phyloP scores from a whole-genome alignment of 805 yeast species.

The Myxozyma kluyveri region DNA sequence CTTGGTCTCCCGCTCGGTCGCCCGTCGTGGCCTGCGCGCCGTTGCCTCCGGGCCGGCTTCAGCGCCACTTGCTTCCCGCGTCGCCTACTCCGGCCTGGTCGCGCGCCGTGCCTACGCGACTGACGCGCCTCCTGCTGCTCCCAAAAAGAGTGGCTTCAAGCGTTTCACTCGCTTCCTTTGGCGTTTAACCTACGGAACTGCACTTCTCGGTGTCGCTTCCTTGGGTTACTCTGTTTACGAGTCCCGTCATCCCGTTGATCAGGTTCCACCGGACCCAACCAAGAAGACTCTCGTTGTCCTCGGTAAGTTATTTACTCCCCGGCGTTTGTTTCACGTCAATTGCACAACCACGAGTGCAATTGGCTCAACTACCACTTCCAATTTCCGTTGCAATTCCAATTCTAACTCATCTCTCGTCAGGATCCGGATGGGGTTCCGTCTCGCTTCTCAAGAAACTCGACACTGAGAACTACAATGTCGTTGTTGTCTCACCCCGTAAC shows the following conservation, averaged over 20 bases:
- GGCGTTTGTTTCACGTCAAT: neutral
- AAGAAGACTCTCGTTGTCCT: constrained; percentile 69
- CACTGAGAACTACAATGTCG: constrained; percentile 81
- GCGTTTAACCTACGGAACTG: constrained; percentile 24
- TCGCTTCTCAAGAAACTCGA: constrained; percentile 81
- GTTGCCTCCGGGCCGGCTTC: neutral
- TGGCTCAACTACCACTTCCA: too few species aligned
- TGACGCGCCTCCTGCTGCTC: constrained; percentile 1
- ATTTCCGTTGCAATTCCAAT: too few species aligned
- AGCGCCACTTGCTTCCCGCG: neutral
- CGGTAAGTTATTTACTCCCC: constrained; percentile 39
- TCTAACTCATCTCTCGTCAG: constrained; percentile 35
- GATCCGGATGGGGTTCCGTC: constrained; percentile 95
- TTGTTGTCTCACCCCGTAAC: constrained; percentile 90
- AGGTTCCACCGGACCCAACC: constrained; percentile 50
- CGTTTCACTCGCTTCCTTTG: constrained; percentile 14
- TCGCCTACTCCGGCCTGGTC: neutral
- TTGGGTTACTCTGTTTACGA: constrained; percentile 36
- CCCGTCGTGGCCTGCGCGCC: neutral
- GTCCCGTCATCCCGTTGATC: constrained; percentile 40
- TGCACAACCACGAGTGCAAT: neutral
- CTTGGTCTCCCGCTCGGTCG: neutral
- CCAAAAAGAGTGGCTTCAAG: constrained; percentile 14
- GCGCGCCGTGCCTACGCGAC: constrained; percentile 12
- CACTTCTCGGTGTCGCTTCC: constrained; percentile 21